phyloP scores from a whole-genome alignment of 169 alveolate species.

The Eimeria maxima region DNA sequence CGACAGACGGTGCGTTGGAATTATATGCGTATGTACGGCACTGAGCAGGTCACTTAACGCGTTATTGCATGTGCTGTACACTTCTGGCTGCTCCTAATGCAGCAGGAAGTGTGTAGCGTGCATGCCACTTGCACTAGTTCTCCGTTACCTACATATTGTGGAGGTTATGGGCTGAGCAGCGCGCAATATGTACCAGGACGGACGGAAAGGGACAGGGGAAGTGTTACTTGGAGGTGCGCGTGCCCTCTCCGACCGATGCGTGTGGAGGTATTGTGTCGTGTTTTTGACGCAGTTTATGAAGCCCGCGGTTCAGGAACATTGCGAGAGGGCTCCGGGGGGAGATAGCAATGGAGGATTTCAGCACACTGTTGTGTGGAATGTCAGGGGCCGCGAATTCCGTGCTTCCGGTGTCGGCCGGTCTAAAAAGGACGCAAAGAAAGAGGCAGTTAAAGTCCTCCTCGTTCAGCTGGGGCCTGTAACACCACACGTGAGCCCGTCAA shows the following conservation, averaged over 20 bases:
- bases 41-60: background rate
- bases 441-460: constrained; percentile 74
- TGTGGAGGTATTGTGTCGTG: background rate
- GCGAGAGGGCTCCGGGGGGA: constrained; percentile 50
- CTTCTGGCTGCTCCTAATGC: background rate
- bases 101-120: too few species aligned
- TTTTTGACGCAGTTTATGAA: constrained; percentile 38
- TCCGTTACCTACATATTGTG: background rate
- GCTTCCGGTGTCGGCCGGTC: constrained; percentile 77
- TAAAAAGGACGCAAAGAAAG: constrained; percentile 81
- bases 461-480: constrained; percentile 76
- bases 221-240: background rate
- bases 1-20: constrained; percentile 76
- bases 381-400: constrained; percentile 41
- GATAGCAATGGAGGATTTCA: constrained; percentile 66
- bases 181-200: background rate
- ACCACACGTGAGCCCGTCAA: constrained; percentile 37
- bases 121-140: background rate
- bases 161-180: background rate
- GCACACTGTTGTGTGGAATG: constrained; percentile 60
- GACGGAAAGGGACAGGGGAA: background rate
- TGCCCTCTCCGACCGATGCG: background rate
- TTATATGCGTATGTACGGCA: background rate
- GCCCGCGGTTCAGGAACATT: constrained; percentile 68
- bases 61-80: background rate